A percentile compares a stretch with the other conserved stretches of the same genome.
Conservation (phyloP, 306 rosid genomes). For the Chamaecrista fasciculata region DNA sequence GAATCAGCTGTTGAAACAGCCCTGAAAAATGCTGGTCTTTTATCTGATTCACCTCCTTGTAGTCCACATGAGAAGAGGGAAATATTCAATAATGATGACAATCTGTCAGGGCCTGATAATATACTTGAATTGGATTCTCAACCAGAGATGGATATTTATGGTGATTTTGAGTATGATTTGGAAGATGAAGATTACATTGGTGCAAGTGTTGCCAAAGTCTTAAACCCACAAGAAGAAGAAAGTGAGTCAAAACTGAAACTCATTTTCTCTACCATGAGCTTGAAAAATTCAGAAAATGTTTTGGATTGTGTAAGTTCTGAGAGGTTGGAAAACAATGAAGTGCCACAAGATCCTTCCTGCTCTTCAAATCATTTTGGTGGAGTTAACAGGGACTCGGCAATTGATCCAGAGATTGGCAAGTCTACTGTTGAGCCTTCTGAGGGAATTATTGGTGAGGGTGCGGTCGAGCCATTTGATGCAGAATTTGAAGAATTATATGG, state of each 20-base stretch:
- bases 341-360: constrained; percentile 43
- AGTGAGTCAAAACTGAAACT: constrained; percentile 73
- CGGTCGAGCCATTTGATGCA: constrained; percentile 61
- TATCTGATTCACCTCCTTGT: constrained; percentile 81
- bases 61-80: constrained; percentile 59
- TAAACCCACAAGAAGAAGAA: constrained; percentile 52
- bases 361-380: constrained; percentile 30
- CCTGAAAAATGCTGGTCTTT: constrained; percentile 85
- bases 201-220: constrained; percentile 48
- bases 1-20: constrained; percentile 72
- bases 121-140: constrained; percentile 64
- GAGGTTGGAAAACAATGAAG: constrained; percentile 40
- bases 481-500: constrained; percentile 89
- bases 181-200: constrained; percentile 89
- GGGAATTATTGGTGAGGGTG: constrained; percentile 42
- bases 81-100: constrained; percentile 34
- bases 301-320: constrained; percentile 38
- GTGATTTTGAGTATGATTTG: constrained; percentile 92
- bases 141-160: constrained; percentile 90
- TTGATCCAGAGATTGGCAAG: constrained; percentile 40
- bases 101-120: constrained; percentile 55
- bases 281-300: constrained; percentile 42
- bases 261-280: constrained; percentile 66
- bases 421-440: constrained; percentile 58
- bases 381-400: constrained; percentile 27